Percentiles rank a stretch among this genome's conserved stretches.
Conservation (phyloP, 1,284 basidiomycete species). For the Pseudozyma thailandica region DNA sequence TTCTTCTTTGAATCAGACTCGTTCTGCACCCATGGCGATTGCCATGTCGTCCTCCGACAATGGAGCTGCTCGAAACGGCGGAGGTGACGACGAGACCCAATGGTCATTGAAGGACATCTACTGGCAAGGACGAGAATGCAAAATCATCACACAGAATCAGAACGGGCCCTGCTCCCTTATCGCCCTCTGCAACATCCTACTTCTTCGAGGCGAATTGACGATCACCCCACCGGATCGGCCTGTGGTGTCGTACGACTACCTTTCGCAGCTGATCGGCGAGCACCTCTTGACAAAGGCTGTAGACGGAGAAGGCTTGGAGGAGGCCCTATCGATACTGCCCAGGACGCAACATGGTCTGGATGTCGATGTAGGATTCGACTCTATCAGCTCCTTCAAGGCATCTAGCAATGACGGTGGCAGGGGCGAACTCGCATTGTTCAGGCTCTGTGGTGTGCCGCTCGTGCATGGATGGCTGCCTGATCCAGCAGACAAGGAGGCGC, state of each 20-base stretch:
- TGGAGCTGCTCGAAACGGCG: neutral
- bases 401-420: slow-evolving; percentile 68
- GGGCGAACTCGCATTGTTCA: slow-evolving; percentile 83
- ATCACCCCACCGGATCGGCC: slow-evolving; percentile 73
- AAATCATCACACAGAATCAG: slow-evolving; percentile 70
- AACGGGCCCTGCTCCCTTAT: slow-evolving; percentile 85
- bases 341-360: slow-evolving; percentile 76
- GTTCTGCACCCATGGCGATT: slow-evolving; percentile 1
- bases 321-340: slow-evolving; percentile 83
- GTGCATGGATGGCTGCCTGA: slow-evolving; percentile 94
- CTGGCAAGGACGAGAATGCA: slow-evolving; percentile 48
- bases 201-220: slow-evolving; percentile 48
- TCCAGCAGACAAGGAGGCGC: slow-evolving; percentile 74
- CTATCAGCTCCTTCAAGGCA: slow-evolving; percentile 47
- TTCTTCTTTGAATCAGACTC: too few relatives aligned
- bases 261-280: slow-evolving; percentile 83
- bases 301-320: slow-evolving; percentile 73
- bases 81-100: slow-evolving; percentile 48
- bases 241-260: slow-evolving; percentile 83
- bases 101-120: slow-evolving; percentile 60
- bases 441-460: slow-evolving; percentile 81
- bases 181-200: slow-evolving; percentile 73
- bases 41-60: neutral
- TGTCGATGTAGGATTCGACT: slow-evolving; percentile 55
- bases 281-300: slow-evolving; percentile 73